These are phyloP conservation scores for Pythium oligandrum DNA, from an alignment of 352 stramenopile genomes.

Conservation along the genomic window DNA sequence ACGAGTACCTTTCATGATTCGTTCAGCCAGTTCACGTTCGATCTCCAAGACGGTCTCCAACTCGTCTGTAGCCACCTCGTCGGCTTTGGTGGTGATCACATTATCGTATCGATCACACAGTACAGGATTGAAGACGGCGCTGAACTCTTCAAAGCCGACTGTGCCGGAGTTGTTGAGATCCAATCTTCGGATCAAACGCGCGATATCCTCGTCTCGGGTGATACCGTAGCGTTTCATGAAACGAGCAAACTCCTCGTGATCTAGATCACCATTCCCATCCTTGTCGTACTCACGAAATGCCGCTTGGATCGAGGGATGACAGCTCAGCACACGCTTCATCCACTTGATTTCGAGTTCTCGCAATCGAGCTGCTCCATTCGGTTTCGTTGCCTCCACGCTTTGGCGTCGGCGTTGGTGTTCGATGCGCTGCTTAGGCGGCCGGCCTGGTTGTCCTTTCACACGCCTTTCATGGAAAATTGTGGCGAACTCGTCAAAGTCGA, in stretches of 20 bases:
- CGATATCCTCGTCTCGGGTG: constrained; percentile 44
- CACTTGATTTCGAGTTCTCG: constrained; percentile 56
- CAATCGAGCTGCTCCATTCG: constrained; percentile 20
- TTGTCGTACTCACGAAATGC: constrained; percentile 65
- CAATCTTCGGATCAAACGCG: constrained; percentile 34
- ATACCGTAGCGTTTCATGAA: constrained; percentile 79
- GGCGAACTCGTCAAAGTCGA: constrained; percentile 65
- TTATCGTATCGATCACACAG: constrained; percentile 15
- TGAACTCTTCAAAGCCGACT: constrained; percentile 55
- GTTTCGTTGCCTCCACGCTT: constrained; percentile 20
- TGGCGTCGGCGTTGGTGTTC: neutral
- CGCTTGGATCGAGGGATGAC: constrained; percentile 48
- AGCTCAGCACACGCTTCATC: constrained; percentile 53
- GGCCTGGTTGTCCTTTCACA: neutral
- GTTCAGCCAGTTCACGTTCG: constrained; percentile 46
- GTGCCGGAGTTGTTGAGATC: constrained; percentile 46
- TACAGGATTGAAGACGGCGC: constrained; percentile 46
- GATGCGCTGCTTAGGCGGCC: neutral
- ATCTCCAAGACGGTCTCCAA: constrained; percentile 61
- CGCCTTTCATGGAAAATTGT: constrained; percentile 48
- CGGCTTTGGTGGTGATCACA: constrained; percentile 9
- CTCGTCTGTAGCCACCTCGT: constrained; percentile 39
- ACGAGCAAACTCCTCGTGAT: constrained; percentile 54
- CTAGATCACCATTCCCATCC: constrained; percentile 40
- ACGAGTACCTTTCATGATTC: constrained; percentile 49